Conservation (phyloP, 768 basidiomycete species). For the Harrya chromipes region DNA sequence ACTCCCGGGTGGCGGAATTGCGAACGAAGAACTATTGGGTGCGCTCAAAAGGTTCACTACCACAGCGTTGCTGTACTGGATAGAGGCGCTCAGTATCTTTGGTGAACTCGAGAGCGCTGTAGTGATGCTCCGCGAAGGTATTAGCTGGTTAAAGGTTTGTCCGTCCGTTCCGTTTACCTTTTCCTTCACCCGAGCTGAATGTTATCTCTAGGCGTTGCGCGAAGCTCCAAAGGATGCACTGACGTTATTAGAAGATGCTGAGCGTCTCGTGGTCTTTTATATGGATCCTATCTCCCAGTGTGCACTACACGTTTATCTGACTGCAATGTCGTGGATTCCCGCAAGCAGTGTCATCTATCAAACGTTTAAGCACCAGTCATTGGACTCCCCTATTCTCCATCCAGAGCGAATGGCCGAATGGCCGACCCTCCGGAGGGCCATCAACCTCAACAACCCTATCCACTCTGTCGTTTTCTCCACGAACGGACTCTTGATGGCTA, state of each 20-base stretch:
- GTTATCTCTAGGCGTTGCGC: conserved; percentile 3
- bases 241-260: conserved; percentile 15
- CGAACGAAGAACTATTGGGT: conserved; percentile 8
- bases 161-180: not conserved
- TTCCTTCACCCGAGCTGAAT: not conserved
- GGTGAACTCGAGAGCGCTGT: conserved; percentile 15
- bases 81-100: conserved; percentile 18
- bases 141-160: conserved; percentile 17
- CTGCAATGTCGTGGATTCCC: conserved; percentile 5
- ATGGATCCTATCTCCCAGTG: conserved; percentile 20
- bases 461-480: conserved; percentile 17
- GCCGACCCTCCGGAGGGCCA: not conserved
- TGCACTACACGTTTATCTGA: conserved; percentile 18
- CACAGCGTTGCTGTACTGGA: conserved; percentile 15
- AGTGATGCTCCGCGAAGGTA: conserved; percentile 12
- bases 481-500: conserved; percentile 11
- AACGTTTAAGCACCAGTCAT: conserved; percentile 8
- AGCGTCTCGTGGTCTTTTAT: conserved; percentile 17
- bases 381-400: not conserved
- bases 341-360: not conserved
- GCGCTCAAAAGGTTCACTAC: conserved; percentile 12
- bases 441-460: conserved; percentile 5
- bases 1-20: conserved; percentile 5
- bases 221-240: conserved; percentile 6
- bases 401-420: not conserved